phyloP scores from a whole-genome alignment of 2,329 filamentous ascomycete genomes.

The Xylariaceae sp. region DNA sequence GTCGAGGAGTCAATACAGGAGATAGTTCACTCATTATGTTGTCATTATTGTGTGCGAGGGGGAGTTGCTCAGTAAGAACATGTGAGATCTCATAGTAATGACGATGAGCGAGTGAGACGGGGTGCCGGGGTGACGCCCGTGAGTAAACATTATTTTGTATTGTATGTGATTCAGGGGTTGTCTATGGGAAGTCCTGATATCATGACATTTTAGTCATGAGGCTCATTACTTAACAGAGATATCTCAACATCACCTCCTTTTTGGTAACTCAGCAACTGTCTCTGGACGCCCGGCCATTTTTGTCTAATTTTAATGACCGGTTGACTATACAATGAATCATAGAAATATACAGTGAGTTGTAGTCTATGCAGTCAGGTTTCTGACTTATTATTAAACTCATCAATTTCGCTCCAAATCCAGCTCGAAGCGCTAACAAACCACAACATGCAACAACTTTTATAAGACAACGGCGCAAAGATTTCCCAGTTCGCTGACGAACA shows the following conservation, averaged over 20 bases:
- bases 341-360: no score
- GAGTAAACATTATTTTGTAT: no score
- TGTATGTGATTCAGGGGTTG: no score
- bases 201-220: background rate
- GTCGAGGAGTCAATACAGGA: background rate
- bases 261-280: background rate
- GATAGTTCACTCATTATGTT: constrained; percentile 24
- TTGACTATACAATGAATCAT: no score
- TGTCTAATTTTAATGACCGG: no score
- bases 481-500: no score
- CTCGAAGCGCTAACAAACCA: background rate
- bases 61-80: background rate
- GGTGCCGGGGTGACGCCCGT: background rate
- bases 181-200: background rate
- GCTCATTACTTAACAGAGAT: background rate
- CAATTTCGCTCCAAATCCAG: no score
- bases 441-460: background rate
- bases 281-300: no score
- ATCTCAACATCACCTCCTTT: background rate
- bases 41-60: constrained; percentile 10
- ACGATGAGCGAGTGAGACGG: background rate
- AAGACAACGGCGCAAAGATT: no score
- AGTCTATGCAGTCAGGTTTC: no score
- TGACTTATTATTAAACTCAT: no score
- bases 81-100: background rate